Percentiles rank a stretch among this genome's conserved stretches.
phyloP scores from a whole-genome alignment of 1,139 yeast genomes.

The Sugiyamaella xylanicola region DNA sequence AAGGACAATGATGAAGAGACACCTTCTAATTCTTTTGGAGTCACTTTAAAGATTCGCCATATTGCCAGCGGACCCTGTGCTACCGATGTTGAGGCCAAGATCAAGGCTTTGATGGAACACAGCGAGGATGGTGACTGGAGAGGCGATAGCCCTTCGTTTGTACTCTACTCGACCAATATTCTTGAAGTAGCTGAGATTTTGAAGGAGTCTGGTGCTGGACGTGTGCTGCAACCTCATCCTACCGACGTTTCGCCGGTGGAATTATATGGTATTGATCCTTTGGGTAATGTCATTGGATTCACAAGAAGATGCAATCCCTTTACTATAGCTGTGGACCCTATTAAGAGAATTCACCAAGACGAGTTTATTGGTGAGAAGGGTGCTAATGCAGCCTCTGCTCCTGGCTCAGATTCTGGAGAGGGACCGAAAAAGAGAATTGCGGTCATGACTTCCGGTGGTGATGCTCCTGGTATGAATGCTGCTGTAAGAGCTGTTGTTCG shows the following conservation, averaged over 20 bases:
- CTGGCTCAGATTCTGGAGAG: conserved; percentile 12
- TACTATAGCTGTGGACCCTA: conserved; percentile 30
- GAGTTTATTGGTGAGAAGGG: conserved; percentile 7
- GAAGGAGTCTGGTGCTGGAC: conserved; percentile 10
- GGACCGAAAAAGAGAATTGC: conserved; percentile 63
- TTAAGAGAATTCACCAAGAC: conserved; percentile 15
- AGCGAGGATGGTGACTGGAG: conserved; percentile 43
- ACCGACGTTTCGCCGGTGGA: conserved; percentile 43
- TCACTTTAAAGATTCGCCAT: conserved; percentile 41
- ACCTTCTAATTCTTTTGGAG: conserved; percentile 24
- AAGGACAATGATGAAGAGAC: background rate
- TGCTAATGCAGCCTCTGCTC: conserved; percentile 1
- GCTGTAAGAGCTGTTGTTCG: conserved; percentile 93
- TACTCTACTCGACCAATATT: conserved; percentile 38
- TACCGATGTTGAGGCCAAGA: conserved; percentile 26
- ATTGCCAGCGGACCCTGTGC: conserved; percentile 33
- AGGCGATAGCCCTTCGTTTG: conserved; percentile 40
- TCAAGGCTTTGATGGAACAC: conserved; percentile 28
- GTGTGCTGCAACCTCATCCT: conserved; percentile 40
- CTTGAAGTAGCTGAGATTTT: conserved; percentile 22
- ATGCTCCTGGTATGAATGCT: conserved; percentile 98
- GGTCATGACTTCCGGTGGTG: conserved; percentile 98
- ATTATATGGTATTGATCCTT: conserved; percentile 60
- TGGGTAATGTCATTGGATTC: conserved; percentile 63
- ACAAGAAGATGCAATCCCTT: conserved; percentile 45